Evolutionary conservation across 2,329 filamentous ascomycete genomes (phyloP).

Genomic region (Aureobasidium subglaciale): DNA sequence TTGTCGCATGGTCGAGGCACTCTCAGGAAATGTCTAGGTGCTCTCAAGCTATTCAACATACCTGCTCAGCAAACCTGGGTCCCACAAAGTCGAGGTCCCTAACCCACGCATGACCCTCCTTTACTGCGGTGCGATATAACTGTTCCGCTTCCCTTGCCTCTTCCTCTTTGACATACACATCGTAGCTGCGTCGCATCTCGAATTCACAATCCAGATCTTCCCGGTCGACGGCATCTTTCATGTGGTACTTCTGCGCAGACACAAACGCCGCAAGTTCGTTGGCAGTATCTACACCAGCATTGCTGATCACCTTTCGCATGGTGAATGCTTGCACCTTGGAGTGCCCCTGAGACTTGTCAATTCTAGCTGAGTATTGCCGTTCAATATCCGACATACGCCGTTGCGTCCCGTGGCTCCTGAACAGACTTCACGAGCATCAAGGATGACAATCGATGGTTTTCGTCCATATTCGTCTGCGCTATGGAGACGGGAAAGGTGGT

Average conservation of each 20-base stretch:
- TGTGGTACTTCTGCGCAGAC: constrained; percentile 23
- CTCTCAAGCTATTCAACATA: not conserved
- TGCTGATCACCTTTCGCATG: constrained; percentile 21
- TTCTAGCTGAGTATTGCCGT: not conserved
- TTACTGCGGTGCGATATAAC: constrained; percentile 19
- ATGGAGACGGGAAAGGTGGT: constrained; percentile 26
- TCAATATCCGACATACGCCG: constrained; percentile 15
- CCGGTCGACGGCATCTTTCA: constrained; percentile 33
- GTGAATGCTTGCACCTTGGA: constrained; percentile 32
- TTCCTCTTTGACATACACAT: constrained; percentile 23
- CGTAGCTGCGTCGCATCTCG: constrained; percentile 32
- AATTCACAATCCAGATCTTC: constrained; percentile 41
- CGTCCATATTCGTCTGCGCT: constrained; percentile 16
- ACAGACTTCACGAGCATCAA: constrained; percentile 35
- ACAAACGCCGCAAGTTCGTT: constrained; percentile 28
- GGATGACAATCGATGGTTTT: constrained; percentile 28
- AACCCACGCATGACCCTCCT: constrained; percentile 18
- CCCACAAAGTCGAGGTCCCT: not conserved
- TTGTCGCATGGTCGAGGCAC: not conserved
- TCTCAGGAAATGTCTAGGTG: not conserved
- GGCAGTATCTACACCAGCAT: constrained; percentile 25
- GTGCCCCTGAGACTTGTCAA: constrained; percentile 21
- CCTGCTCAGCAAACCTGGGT: not conserved
- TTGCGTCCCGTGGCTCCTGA: constrained; percentile 37
- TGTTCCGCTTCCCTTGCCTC: constrained; percentile 30